These are phyloP conservation scores for Lichtheimia corymbifera DNA, from an alignment of 371 early-diverging fungal genomes.

Conservation along the genomic window DNA sequence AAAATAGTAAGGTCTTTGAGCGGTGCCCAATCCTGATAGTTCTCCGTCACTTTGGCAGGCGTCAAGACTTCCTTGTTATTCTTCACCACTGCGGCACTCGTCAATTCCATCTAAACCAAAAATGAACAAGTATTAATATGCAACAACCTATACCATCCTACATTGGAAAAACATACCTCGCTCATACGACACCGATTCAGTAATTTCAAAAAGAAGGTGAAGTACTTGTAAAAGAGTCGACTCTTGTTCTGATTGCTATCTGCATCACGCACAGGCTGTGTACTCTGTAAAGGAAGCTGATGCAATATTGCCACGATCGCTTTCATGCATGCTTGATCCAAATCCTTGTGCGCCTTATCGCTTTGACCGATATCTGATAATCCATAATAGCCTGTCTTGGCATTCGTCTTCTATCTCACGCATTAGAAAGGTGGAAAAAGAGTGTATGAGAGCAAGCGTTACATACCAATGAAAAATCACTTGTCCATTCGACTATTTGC, in stretches of 20 bases:
- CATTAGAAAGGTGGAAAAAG: constrained; percentile 1
- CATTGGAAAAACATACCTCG: constrained; percentile 30
- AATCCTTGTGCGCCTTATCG: constrained; percentile 70
- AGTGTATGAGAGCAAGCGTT: neutral
- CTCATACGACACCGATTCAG: constrained; percentile 76
- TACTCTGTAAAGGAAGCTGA: constrained; percentile 81
- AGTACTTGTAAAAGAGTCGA: constrained; percentile 80
- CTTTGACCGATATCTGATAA: constrained; percentile 29
- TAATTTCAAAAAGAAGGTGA: constrained; percentile 82
- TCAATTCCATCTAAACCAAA: constrained; percentile 11
- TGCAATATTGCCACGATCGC: constrained; percentile 77
- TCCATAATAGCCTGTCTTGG: constrained; percentile 2
- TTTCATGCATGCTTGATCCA: constrained; percentile 83
- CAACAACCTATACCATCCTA: neutral
- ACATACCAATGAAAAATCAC: constrained; percentile 65
- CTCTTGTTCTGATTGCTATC: constrained; percentile 67
- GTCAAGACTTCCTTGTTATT: constrained; percentile 17
- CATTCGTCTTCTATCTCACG: constrained; percentile 19
- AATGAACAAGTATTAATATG: neutral
- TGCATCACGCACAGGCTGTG: constrained; percentile 59
- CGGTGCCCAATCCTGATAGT: constrained; percentile 58
- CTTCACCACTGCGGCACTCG: constrained; percentile 13
- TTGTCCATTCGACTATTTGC: constrained; percentile 83
- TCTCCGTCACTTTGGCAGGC: constrained; percentile 17
- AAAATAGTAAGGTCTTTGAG: constrained; percentile 83